Conservation (phyloP, 192 early-diverging fungal genomes). For the Backusella morwellensis region DNA sequence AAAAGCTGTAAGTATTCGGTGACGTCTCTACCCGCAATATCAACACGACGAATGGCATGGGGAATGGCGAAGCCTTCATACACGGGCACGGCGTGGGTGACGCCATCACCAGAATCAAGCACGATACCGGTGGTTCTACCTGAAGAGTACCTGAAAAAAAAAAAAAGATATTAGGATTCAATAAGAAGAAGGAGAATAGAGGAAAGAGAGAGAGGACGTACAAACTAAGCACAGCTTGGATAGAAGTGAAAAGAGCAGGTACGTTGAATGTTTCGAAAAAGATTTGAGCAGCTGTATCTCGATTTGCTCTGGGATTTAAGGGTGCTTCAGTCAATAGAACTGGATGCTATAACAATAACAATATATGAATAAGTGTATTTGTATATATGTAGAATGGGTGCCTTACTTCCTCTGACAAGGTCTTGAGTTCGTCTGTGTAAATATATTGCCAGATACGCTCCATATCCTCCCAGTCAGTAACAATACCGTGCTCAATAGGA, state of each 20-base stretch:
- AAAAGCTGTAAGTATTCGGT: slow-evolving; percentile 92
- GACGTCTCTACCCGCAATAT: slow-evolving; percentile 93
- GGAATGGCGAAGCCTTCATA: slow-evolving; percentile 97
- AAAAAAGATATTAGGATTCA: not conserved
- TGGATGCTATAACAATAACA: slow-evolving; percentile 69
- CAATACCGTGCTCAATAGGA: slow-evolving; percentile 96
- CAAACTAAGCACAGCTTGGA: slow-evolving; percentile 97
- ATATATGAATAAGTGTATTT: not conserved
- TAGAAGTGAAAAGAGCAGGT: slow-evolving; percentile 93
- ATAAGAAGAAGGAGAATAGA: not conserved
- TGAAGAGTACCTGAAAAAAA: slow-evolving; percentile 77
- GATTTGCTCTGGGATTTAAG: slow-evolving; percentile 88
- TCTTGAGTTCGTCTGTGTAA: slow-evolving; percentile 96
- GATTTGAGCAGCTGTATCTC: slow-evolving; percentile 93
- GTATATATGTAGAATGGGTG: not conserved
- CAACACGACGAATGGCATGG: slow-evolving; percentile 90
- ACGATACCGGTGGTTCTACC: slow-evolving; percentile 98
- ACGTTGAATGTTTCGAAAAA: slow-evolving; percentile 99
- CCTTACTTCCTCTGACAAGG: slow-evolving; percentile 86
- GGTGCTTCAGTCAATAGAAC: slow-evolving; percentile 97
- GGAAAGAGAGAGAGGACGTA: slow-evolving; percentile 33
- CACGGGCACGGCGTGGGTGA: slow-evolving; percentile 93
- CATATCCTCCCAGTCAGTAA: slow-evolving; percentile 99
- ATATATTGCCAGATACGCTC: slow-evolving; percentile 97
- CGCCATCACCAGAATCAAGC: slow-evolving; percentile 95